phyloP scores from a whole-genome alignment of 208 protist species.

The Leishmania lainsoni region DNA sequence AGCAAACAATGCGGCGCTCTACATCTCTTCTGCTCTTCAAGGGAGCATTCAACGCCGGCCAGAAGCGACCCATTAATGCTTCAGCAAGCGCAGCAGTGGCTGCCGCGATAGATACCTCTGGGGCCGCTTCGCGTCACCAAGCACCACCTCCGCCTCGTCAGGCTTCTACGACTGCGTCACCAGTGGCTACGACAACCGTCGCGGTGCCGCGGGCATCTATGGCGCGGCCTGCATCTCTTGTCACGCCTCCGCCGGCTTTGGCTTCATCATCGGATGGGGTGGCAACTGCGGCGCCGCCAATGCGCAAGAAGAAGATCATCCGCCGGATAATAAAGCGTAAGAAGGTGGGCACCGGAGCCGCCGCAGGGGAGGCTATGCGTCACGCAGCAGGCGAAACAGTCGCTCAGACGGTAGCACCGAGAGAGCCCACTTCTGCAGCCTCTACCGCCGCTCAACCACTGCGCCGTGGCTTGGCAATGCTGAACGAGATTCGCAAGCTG shows the following conservation, averaged over 20 bases:
- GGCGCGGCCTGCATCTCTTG: conserved; percentile 14
- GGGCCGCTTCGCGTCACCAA: neutral
- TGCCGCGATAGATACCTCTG: neutral
- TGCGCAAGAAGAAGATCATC: conserved; percentile 34
- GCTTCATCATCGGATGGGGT: neutral
- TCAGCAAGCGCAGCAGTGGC: neutral
- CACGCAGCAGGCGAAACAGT: neutral
- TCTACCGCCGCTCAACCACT: neutral
- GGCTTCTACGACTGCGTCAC: neutral
- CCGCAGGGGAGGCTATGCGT: neutral
- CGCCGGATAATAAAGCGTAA: conserved; percentile 37
- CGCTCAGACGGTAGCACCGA: neutral
- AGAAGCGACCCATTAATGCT: conserved; percentile 20
- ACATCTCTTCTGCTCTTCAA: conserved; percentile 14
- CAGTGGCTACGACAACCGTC: neutral
- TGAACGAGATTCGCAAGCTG: conserved; percentile 31
- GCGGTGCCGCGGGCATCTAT: neutral
- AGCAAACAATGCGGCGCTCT: conserved; percentile 21
- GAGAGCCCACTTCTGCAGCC: neutral
- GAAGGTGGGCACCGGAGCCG: neutral
- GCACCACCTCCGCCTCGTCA: neutral
- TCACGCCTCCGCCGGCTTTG: conserved; percentile 12
- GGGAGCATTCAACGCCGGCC: conserved; percentile 9
- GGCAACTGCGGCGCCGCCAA: neutral
- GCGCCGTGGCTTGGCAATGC: conserved; percentile 20